Percentiles rank a stretch among this genome's conserved stretches.
phyloP scores from a whole-genome alignment of 2,329 filamentous ascomycete species.

The Pezicula radicicola region DNA sequence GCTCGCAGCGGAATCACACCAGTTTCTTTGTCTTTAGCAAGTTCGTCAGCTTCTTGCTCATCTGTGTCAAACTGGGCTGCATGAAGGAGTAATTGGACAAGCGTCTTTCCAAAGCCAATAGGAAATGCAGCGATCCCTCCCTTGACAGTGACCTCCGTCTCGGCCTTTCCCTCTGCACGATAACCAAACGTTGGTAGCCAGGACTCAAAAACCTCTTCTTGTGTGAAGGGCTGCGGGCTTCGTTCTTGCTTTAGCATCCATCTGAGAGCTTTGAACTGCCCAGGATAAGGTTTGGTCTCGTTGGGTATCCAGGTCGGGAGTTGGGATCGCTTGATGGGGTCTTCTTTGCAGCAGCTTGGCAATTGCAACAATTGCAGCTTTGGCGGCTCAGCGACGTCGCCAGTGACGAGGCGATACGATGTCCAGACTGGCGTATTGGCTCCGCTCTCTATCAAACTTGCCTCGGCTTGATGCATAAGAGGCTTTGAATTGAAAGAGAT shows the following conservation, averaged over 20 bases:
- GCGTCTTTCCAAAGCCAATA: conserved; percentile 67
- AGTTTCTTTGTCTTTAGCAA: not conserved
- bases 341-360: not conserved
- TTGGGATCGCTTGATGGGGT: too few relatives aligned
- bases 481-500: conserved; percentile 38
- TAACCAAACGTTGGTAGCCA: conserved; percentile 47
- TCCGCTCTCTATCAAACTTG: conserved; percentile 23
- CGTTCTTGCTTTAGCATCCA: conserved; percentile 61
- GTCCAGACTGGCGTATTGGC: conserved; percentile 22
- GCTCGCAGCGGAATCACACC: conserved; percentile 40
- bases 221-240: conserved; percentile 43
- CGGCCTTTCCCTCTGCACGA: conserved; percentile 53
- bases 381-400: conserved; percentile 34
- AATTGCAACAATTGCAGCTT: conserved; percentile 23
- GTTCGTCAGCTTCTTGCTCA: conserved; percentile 26
- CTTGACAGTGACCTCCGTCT: conserved; percentile 36
- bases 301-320: not conserved
- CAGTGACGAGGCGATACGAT: conserved; percentile 45
- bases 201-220: conserved; percentile 57
- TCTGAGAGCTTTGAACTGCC: conserved; percentile 50
- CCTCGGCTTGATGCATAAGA: conserved; percentile 39
- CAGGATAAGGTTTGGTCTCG: conserved; percentile 35
- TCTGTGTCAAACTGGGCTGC: conserved; percentile 28
- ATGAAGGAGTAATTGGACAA: conserved; percentile 51
- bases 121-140: conserved; percentile 63